Evolutionary conservation across 306 rosid species (phyloP).

Genomic region (Sicyos edulis): DNA sequence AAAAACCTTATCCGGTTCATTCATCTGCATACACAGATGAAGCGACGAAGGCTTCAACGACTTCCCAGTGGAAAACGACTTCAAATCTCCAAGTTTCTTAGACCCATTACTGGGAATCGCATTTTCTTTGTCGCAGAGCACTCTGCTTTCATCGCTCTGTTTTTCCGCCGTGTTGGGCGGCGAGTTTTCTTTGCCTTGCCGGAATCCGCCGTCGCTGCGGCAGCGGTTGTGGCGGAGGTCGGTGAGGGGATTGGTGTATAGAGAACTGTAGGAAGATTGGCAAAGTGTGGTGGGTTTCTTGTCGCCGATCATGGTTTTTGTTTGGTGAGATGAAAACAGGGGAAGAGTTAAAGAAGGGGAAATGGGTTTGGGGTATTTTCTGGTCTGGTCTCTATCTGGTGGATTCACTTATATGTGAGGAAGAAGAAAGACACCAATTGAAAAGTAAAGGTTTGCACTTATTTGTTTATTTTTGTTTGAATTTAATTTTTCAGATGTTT

Average conservation of each 20-base stretch:
- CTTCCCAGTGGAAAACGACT: slow-evolving; percentile 51
- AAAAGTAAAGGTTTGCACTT: too few relatives aligned
- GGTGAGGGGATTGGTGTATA: slow-evolving; percentile 47
- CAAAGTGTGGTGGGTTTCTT: slow-evolving; percentile 20
- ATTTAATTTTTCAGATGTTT: too few relatives aligned
- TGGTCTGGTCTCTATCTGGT: slow-evolving; percentile 1
- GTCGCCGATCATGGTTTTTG: not conserved
- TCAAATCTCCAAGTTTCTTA: slow-evolving; percentile 32
- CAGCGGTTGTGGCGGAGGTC: slow-evolving; percentile 56
- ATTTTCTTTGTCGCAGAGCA: not conserved
- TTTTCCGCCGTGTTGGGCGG: slow-evolving; percentile 25
- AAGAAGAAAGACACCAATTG: not conserved
- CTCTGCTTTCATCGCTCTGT: not conserved
- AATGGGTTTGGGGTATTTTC: not conserved
- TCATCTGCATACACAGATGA: slow-evolving; percentile 71
- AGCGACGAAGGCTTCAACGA: slow-evolving; percentile 59
- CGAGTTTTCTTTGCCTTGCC: slow-evolving; percentile 32
- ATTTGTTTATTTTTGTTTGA: too few relatives aligned
- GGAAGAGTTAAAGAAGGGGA: not conserved
- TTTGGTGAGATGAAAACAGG: not conserved
- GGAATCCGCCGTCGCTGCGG: slow-evolving; percentile 34
- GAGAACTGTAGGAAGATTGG: slow-evolving; percentile 43
- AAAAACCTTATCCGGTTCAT: slow-evolving; percentile 46
- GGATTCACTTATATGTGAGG: not conserved
- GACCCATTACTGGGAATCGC: slow-evolving; percentile 30